Evolutionary conservation across 2,329 filamentous ascomycete genomes (phyloP).

Genomic region (Alternaria alternata): DNA sequence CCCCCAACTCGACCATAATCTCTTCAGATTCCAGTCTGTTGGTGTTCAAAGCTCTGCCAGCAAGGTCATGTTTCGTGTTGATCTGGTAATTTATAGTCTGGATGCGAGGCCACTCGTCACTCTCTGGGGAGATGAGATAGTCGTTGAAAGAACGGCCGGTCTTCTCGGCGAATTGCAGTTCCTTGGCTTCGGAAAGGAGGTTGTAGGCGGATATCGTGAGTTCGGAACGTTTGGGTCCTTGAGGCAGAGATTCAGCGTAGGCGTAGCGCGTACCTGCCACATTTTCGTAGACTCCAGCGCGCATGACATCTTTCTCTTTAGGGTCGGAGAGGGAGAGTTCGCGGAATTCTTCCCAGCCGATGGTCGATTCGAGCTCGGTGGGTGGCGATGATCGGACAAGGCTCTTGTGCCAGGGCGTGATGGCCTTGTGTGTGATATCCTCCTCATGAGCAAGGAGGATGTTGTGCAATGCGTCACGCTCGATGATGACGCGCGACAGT

Average conservation of each 20-base stretch:
- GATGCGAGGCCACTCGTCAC: slow-evolving; percentile 22
- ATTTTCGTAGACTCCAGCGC: slow-evolving; percentile 37
- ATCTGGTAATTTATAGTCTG: slow-evolving; percentile 32
- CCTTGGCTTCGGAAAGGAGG: slow-evolving; percentile 41
- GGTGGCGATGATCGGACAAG: slow-evolving; percentile 28
- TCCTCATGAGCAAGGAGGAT: slow-evolving; percentile 63
- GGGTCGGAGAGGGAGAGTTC: slow-evolving; percentile 27
- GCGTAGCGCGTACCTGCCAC: slow-evolving; percentile 34
- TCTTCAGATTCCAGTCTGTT: slow-evolving; percentile 20
- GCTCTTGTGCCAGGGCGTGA: slow-evolving; percentile 33
- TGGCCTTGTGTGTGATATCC: slow-evolving; percentile 36
- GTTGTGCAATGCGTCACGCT: slow-evolving; percentile 78
- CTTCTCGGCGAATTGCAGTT: slow-evolving; percentile 31
- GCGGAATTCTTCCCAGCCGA: slow-evolving; percentile 42
- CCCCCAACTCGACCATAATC: slow-evolving; percentile 22
- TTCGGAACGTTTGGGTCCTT: slow-evolving; percentile 26
- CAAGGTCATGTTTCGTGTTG: slow-evolving; percentile 25
- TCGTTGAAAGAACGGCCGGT: slow-evolving; percentile 30
- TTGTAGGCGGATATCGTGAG: slow-evolving; percentile 38
- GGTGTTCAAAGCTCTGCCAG: slow-evolving; percentile 19
- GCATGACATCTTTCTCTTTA: slow-evolving; percentile 31
- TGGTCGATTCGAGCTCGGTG: slow-evolving; percentile 31
- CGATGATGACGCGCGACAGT: slow-evolving; percentile 83
- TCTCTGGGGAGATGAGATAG: slow-evolving; percentile 16
- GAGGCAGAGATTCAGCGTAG: slow-evolving; percentile 30